phyloP scores from a whole-genome alignment of 2,329 filamentous ascomycete species.

The Trichoderma guizhouense region DNA sequence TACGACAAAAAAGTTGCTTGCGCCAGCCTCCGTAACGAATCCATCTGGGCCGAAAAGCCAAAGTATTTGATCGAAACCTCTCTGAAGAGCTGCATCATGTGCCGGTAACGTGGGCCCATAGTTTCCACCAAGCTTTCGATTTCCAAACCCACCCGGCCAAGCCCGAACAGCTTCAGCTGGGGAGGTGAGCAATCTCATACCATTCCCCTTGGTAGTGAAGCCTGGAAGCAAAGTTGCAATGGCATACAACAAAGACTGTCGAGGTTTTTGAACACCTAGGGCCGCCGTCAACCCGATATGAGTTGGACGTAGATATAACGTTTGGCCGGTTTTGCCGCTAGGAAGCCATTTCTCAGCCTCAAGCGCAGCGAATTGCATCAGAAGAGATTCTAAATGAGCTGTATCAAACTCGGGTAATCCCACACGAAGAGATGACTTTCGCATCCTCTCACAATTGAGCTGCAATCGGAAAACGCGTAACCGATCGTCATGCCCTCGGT shows the following conservation, averaged over 20 bases:
- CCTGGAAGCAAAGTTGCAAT: neutral
- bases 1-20: neutral
- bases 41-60: neutral
- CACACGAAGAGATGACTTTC: neutral
- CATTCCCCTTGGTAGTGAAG: neutral
- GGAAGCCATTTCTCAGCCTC: neutral
- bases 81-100: neutral
- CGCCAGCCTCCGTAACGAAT: neutral
- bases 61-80: neutral
- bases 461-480: neutral
- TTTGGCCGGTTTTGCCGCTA: neutral
- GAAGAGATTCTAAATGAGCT: neutral
- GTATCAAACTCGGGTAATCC: neutral
- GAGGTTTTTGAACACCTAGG: neutral
- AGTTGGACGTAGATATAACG: neutral
- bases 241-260: neutral
- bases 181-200: neutral
- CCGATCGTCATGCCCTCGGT: neutral
- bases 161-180: neutral
- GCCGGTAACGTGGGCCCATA: neutral
- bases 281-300: neutral
- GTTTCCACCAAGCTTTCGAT: neutral
- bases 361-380: neutral
- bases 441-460: neutral
- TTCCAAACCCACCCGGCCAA: neutral